Evolutionary conservation across 768 basidiomycete species (phyloP), one percentile per base, ranked within the genome.

Genomic region (Phanerochaete sordida): DNA sequence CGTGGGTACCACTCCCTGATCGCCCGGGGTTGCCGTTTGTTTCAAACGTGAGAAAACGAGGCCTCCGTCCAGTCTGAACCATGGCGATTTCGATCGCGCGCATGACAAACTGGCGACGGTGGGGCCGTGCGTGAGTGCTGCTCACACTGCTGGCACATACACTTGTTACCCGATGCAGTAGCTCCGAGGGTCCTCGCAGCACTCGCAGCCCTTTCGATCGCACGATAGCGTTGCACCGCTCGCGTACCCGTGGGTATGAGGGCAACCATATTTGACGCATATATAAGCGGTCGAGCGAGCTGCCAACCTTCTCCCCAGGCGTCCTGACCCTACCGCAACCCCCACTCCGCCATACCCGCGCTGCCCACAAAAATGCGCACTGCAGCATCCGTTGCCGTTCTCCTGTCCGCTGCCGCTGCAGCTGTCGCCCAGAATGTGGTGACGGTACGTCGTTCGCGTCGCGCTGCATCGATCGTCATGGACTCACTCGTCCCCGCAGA

Each of bases 371-470:
- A n/a, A 43, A 43, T 56, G 44, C 39, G 24, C 44, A 43, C 54
- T 24, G 16, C 28, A 23, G 24, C 37, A 3, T n/a, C 54, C 16
- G 52, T 37, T 31, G 44, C 59, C 58, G 50, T 61, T 21, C 56
- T 59, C 31, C 45, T 69, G 24, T 55, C 66, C 23, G 33, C 61
- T 26, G 68, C 66, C 37, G 57, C 59, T 37, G 39, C 60, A n/a
- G 64, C 60, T 19, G 43, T 59, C 19, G 68, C 68, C 23, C 68
- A 69, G n/a, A 33, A 19, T 19, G 39, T 43, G 4, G 19, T 48
- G 5, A 48, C 47, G 7, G 23, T 48, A 23, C 4, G 23, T 11
- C 5, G 5, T 28, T 23, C 47, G 24, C 7, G 5, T 48, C 11
- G 47, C 19, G 6, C 24, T 5, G 13, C 21, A 5, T 48, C 24